phyloP scores from a whole-genome alignment of 768 basidiomycete species.

The Kwoniella dejecticola region DNA sequence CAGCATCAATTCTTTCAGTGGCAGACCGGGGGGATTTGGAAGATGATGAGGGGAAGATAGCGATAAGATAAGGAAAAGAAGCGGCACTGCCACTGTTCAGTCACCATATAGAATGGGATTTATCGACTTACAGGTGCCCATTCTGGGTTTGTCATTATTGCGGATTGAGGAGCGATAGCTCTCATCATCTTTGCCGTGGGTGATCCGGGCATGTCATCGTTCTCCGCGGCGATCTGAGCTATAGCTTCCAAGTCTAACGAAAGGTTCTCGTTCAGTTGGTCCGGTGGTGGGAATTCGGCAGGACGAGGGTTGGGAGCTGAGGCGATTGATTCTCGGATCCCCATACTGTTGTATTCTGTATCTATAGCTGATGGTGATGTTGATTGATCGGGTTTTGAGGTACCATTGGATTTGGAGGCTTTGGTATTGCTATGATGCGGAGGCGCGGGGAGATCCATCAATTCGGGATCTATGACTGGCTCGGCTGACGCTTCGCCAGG shows the following conservation, averaged over 20 bases:
- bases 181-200: slow-evolving; percentile 45
- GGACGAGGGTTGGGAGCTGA: slow-evolving; percentile 42
- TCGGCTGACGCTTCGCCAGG: slow-evolving; percentile 10
- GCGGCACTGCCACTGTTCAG: slow-evolving; percentile 45
- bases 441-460: slow-evolving; percentile 36
- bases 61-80: slow-evolving; percentile 12
- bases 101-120: not conserved
- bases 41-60: slow-evolving; percentile 7
- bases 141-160: slow-evolving; percentile 33
- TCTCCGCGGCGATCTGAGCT: slow-evolving; percentile 25
- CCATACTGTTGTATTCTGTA: slow-evolving; percentile 12
- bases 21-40: not conserved
- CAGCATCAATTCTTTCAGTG: slow-evolving; percentile 8
- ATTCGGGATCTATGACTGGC: slow-evolving; percentile 42
- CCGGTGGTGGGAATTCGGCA: slow-evolving; percentile 36
- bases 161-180: slow-evolving; percentile 45
- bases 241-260: slow-evolving; percentile 34
- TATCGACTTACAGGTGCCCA: slow-evolving; percentile 44
- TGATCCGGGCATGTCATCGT: slow-evolving; percentile 41
- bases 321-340: slow-evolving; percentile 46
- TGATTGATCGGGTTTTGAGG: slow-evolving; percentile 1
- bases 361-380: not conserved
- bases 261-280: slow-evolving; percentile 24
- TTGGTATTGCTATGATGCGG: slow-evolving; percentile 20
- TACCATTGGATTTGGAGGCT: not conserved